A percentile compares a stretch with the other conserved stretches of the same genome.
These are phyloP conservation scores for Colletotrichum australisinense DNA, from an alignment of 2,329 filamentous ascomycete genomes.

Conservation along the genomic window DNA sequence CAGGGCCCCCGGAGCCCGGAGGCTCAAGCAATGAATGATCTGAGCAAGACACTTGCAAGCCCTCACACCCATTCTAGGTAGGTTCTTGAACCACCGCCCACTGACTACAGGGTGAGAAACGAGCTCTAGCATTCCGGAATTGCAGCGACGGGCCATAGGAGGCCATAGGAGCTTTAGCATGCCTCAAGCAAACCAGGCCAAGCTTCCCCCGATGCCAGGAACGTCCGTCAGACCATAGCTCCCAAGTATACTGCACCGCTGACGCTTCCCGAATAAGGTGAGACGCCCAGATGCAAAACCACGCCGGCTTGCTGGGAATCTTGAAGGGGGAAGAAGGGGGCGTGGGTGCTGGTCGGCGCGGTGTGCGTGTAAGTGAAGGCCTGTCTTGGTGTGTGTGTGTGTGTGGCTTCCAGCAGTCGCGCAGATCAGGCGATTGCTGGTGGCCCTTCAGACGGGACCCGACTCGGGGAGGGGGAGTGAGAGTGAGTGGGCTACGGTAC, in stretches of 20 bases:
- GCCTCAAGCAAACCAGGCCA: neutral
- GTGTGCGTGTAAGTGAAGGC: neutral
- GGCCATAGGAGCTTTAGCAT: neutral
- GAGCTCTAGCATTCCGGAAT: neutral
- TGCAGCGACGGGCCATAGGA: neutral
- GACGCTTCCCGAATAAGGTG: slow-evolving; percentile 10
- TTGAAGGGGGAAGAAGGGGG: neutral
- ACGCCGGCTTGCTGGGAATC: neutral
- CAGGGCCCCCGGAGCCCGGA: neutral
- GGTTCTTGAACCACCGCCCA: neutral
- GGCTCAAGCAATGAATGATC: neutral
- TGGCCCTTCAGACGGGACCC: slow-evolving; percentile 21
- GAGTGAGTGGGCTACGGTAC: neutral
- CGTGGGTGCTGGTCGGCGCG: neutral
- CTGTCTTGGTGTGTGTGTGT: neutral
- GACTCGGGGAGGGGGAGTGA: neutral
- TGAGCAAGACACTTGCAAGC: neutral
- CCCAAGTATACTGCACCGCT: slow-evolving; percentile 14
- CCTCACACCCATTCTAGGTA: neutral
- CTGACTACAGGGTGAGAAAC: neutral
- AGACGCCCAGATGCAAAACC: slow-evolving; percentile 19
- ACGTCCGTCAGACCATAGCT: slow-evolving; percentile 7
- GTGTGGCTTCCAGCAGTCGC: neutral
- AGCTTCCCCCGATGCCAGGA: slow-evolving; percentile 10
- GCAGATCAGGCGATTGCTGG: slow-evolving; percentile 19